phyloP scores from a whole-genome alignment of 2,329 filamentous ascomycete genomes.

The Cordyceps pruinosa region DNA sequence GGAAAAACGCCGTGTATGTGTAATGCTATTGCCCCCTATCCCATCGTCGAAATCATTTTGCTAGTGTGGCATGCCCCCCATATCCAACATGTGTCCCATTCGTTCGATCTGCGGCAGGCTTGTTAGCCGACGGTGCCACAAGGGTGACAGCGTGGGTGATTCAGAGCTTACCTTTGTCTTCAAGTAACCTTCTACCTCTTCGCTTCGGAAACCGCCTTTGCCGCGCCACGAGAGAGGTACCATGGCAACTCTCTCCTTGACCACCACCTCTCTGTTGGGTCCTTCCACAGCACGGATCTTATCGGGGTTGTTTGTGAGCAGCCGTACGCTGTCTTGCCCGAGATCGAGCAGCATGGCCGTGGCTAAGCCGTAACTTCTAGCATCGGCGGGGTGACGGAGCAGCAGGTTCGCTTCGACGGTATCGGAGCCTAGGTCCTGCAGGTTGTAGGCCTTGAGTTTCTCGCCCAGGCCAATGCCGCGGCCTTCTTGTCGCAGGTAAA shows the following conservation, averaged over 20 bases:
- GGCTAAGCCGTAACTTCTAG: slow-evolving; percentile 89
- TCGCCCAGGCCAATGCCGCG: slow-evolving; percentile 90
- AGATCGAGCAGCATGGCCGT: slow-evolving; percentile 90
- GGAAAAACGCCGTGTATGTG: slow-evolving; percentile 12
- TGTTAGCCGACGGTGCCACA: slow-evolving; percentile 17
- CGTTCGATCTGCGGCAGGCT: slow-evolving; percentile 60
- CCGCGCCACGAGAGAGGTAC: slow-evolving; percentile 90
- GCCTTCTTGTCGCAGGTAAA: slow-evolving; percentile 93
- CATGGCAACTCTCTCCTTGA: slow-evolving; percentile 90
- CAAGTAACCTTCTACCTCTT: slow-evolving; percentile 88
- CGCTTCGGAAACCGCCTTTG: slow-evolving; percentile 72
- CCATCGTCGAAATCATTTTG: background rate
- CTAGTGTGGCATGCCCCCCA: slow-evolving; percentile 28
- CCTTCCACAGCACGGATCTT: slow-evolving; percentile 94
- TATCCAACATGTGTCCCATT: slow-evolving; percentile 74
- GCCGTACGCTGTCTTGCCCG: slow-evolving; percentile 66
- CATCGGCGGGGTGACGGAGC: slow-evolving; percentile 87
- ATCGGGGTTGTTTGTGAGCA: slow-evolving; percentile 95
- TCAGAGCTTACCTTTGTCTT: slow-evolving; percentile 72
- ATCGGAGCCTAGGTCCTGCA: slow-evolving; percentile 94
- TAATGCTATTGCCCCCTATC: slow-evolving; percentile 8
- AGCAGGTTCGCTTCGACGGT: slow-evolving; percentile 94
- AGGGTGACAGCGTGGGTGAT: background rate
- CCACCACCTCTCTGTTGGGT: slow-evolving; percentile 76
- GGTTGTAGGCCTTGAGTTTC: slow-evolving; percentile 96